Conservation (phyloP, 176 grass and related monocot genomes). For the Melocanna baccifera region DNA sequence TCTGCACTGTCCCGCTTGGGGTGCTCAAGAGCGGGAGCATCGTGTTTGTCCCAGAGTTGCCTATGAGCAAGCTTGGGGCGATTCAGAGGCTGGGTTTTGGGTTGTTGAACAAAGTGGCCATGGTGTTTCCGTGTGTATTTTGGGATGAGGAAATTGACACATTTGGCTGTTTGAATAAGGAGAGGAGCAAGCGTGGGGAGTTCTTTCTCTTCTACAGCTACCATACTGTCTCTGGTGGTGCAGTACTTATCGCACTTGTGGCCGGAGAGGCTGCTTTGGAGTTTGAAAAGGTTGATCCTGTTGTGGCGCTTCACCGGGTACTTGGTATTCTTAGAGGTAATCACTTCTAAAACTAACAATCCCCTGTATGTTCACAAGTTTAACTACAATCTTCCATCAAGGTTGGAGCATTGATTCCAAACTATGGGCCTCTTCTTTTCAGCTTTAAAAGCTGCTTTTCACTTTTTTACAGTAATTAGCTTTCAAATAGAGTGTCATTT, state of each 20-base stretch:
- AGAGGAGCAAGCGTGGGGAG: slow-evolving; percentile 73
- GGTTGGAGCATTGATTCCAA: not conserved
- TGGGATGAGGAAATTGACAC: slow-evolving; percentile 91
- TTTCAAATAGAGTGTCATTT: no score
- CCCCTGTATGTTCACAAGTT: not conserved
- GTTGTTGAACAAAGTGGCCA: slow-evolving; percentile 87
- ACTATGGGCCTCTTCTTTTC: no score
- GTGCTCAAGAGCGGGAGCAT: slow-evolving; percentile 66
- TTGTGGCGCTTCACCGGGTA: slow-evolving; percentile 66
- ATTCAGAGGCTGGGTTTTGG: slow-evolving; percentile 80
- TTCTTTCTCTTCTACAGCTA: slow-evolving; percentile 96
- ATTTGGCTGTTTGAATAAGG: slow-evolving; percentile 87
- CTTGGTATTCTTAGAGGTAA: slow-evolving; percentile 83
- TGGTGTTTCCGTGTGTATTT: slow-evolving; percentile 87
- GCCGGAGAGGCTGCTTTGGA: slow-evolving; percentile 82
- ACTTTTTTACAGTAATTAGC: no score
- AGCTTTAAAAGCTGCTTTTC: no score
- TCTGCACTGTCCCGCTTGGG: slow-evolving; percentile 86
- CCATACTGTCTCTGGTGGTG: slow-evolving; percentile 85
- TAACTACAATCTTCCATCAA: not conserved
- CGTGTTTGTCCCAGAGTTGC: slow-evolving; percentile 71
- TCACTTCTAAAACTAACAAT: not conserved
- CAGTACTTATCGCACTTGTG: slow-evolving; percentile 81
- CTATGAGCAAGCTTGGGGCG: slow-evolving; percentile 58
- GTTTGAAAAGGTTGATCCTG: slow-evolving; percentile 80